Evolutionary conservation across 2,329 filamentous ascomycete species (phyloP).

Genomic region (Aspergillus glaucus): DNA sequence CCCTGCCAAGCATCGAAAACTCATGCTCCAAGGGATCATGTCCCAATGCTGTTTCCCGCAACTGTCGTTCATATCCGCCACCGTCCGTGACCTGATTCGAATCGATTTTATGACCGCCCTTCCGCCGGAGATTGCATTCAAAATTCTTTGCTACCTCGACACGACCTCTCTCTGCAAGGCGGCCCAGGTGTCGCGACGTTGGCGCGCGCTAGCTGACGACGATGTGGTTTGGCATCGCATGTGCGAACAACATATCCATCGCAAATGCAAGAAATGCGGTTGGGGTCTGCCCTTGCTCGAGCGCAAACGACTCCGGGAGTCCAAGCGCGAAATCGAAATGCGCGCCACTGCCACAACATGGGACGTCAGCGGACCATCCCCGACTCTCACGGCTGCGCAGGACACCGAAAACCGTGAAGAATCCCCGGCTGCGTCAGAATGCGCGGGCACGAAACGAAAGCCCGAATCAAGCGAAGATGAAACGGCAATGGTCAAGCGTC

Average conservation of each 20-base stretch:
- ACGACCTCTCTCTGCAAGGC: conserved; percentile 93
- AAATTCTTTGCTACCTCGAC: conserved; percentile 87
- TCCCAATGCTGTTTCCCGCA: conserved; percentile 97
- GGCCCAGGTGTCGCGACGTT: conserved; percentile 83
- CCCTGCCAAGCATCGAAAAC: conserved; percentile 83
- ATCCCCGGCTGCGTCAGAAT: conserved; percentile 1
- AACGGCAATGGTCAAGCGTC: conserved; percentile 24
- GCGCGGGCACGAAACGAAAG: conserved; percentile 21
- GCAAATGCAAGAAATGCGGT: conserved; percentile 90
- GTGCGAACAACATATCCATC: conserved; percentile 94
- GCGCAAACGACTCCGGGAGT: conserved; percentile 76
- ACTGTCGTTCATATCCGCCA: conserved; percentile 82
- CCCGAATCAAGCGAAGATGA: conserved; percentile 22
- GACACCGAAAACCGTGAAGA: not conserved
- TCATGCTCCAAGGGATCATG: conserved; percentile 95
- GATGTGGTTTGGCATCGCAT: conserved; percentile 97
- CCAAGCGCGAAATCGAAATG: conserved; percentile 76
- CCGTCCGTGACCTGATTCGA: conserved; percentile 89
- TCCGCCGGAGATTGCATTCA: conserved; percentile 84
- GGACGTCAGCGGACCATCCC: conserved; percentile 50
- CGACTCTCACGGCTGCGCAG: conserved; percentile 16
- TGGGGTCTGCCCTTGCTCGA: conserved; percentile 91
- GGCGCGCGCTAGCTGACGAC: conserved; percentile 87
- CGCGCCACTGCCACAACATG: conserved; percentile 57
- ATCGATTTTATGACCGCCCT: conserved; percentile 92